These are phyloP conservation scores for Chalara sp. DNA, from an alignment of 2,329 filamentous ascomycete genomes.

Conservation along the genomic window DNA sequence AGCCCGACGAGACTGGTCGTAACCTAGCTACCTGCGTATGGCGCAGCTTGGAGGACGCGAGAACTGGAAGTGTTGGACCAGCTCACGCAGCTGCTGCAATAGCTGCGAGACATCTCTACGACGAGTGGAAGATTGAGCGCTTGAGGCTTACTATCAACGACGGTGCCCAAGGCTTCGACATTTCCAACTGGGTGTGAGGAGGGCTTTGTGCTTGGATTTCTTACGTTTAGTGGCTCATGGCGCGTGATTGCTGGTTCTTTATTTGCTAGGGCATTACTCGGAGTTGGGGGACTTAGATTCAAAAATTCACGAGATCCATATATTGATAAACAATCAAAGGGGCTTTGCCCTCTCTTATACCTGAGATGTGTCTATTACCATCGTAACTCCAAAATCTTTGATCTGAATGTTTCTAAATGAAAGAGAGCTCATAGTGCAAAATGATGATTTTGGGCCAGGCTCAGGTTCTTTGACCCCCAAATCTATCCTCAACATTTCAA, in stretches of 20 bases:
- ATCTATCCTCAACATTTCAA: no score
- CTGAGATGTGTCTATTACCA: no score
- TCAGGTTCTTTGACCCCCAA: no score
- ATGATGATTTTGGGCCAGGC: no score
- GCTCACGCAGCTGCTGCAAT: conserved; percentile 61
- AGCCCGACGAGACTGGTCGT: conserved; percentile 57
- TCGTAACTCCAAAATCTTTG: no score
- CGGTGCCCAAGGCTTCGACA: conserved; percentile 55
- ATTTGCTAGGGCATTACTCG: neutral
- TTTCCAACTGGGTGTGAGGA: conserved; percentile 46
- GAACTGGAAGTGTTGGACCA: conserved; percentile 49
- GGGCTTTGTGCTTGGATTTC: neutral
- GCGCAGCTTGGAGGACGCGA: conserved; percentile 53
- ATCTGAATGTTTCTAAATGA: no score
- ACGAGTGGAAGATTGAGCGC: conserved; percentile 64
- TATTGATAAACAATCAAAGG: no score
- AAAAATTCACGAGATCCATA: no score
- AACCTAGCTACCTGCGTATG: conserved; percentile 80
- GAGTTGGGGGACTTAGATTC: neutral
- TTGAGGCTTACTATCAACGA: conserved; percentile 63
- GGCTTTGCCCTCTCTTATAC: no score
- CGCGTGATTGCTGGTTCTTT: neutral
- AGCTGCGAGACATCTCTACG: conserved; percentile 55
- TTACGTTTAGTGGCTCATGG: conserved; percentile 2
- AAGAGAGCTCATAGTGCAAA: no score